Base-by-base conservation (phyloP, 148 eudicot species). In the Tetragonia tetragonoides region DNA sequence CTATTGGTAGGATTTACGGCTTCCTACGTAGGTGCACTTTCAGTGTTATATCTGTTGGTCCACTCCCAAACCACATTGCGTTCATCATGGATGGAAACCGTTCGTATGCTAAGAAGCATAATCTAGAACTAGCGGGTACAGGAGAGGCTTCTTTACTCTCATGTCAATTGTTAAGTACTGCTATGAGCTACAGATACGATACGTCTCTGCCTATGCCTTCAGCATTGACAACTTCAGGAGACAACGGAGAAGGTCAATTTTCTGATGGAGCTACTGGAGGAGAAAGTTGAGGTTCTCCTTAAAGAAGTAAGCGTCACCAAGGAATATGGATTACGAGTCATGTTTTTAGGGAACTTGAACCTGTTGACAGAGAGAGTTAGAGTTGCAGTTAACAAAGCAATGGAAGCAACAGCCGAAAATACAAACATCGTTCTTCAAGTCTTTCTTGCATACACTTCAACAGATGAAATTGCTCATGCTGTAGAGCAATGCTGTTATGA, bases 61-160 rank as follows among this genome's bases (percentile, higher is more conserved):
- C 89, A 42, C 70, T 84, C 72, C 89, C 89, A 3, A 63, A 63
- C 39, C 87, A 86, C 56, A 72, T 84, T n/a, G 87, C 89, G 11
- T 84, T 86, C 17, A 82, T 86, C 63, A 86, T 86, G 89, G 89
- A 86, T 49, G 89, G 89, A 57, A 86, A 86, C 79, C 75, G 89
- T 51, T 84, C 87, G 72, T 84, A 82, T 57, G 86, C 89, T 2
- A 84, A 82, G 80, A 86, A 72, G 80, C 77, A 78, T 39, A 84
- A 84, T 23, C 66, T 84, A 23, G 81, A 77, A 47, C 72, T 70
- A 60, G 77, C 38, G 83, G 89, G 44, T 78, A 86, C 20, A 81
- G 77, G 59, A 77, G 79, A 28, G 85, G 89, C 6, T 82, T 77
- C 75, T 49, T 66, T 34, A 18, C 87, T 23, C 83, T 86, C 5